phyloP scores from a whole-genome alignment of 352 stramenopile species.

The Pythium chondricola region DNA sequence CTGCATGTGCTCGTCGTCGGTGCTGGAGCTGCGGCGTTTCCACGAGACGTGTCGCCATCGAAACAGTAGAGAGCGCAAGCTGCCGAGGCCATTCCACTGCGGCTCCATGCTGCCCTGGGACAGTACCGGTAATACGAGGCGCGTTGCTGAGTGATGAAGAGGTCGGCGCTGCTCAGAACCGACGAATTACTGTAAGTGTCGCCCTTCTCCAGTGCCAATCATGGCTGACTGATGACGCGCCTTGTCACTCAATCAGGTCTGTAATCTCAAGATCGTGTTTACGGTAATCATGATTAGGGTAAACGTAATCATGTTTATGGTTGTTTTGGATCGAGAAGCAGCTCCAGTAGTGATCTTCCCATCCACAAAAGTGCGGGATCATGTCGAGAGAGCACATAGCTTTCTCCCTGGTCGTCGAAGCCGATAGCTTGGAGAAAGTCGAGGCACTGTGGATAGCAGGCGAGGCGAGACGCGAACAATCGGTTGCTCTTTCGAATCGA shows the following conservation, averaged over 20 bases:
- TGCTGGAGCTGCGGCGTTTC: constrained; percentile 12
- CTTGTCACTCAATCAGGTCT: too few species aligned
- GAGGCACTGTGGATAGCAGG: constrained; percentile 45
- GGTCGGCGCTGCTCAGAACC: too few species aligned
- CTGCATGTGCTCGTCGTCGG: constrained; percentile 8
- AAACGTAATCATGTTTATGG: too few species aligned
- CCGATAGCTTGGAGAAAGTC: constrained; percentile 56
- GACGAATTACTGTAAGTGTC: too few species aligned
- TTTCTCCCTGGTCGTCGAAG: constrained; percentile 60
- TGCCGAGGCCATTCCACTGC: constrained; percentile 4
- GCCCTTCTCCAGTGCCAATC: too few species aligned
- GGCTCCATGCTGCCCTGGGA: constrained; percentile 5
- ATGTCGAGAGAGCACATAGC: constrained; percentile 42
- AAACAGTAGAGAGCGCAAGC: not conserved
- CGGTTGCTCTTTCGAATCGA: constrained; percentile 64
- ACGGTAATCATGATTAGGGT: too few species aligned
- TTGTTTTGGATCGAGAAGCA: constrained; percentile 19
- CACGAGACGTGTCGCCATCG: constrained; percentile 9
- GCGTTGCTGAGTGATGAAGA: too few species aligned
- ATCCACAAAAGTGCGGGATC: constrained; percentile 70
- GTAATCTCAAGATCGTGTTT: too few species aligned
- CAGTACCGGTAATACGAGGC: not conserved
- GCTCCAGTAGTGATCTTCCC: constrained; percentile 50
- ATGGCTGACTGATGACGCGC: too few species aligned
- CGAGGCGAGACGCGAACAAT: constrained; percentile 45